Base-by-base conservation (phyloP, 75 land plant species). In the Pinus taeda region DNA sequence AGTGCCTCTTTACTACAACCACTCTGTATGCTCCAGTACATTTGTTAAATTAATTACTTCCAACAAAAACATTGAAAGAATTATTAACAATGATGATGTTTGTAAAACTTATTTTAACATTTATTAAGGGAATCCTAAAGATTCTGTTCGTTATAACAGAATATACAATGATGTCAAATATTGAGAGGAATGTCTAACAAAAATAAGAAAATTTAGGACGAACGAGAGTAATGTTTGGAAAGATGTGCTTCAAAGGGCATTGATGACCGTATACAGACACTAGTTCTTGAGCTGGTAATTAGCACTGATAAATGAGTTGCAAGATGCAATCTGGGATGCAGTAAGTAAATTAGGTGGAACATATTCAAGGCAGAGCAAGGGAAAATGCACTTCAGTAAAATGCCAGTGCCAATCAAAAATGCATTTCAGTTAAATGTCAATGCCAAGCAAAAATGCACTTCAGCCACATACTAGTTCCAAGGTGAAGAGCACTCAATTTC, bases 1-100 rank as follows among this genome's bases (percentile, higher is more conserved):
- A 73, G 75, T 49, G 77, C 82, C 69, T 77, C 86, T 76, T 66
- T 20, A 36, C 69, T 74, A 14, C 69, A 57, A 29, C 77, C 78
- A 58, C 82, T 85, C 88, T 87, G 76, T 49, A 58, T 42, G 59
- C 55, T 8, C 20, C 59, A n/a, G 7, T 20, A 56, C 6, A 56
- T 57, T 17, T 15, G 4, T 59, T 69, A 15, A 69, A 37, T 37
- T 69, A 69, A 69, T 18, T 21, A 69, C 8, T 18, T 15, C 18
- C 17, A 37, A 33, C 18, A 65, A 18, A 65, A 15, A 65, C 20
- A 33, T 30, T 65, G 18, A 1, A 65, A 17, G 39, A 14, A 65
- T 65, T 15, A 33, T 30, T 18, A 33, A 65, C 39, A 33, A 22
- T 65, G 18, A 18, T 65, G 49, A 69, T 0, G 36, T 18, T 69